A percentile compares a stretch with the other conserved stretches of the same genome.
These are phyloP conservation scores for Ramicandelaber brevisporus DNA, from an alignment of 192 early-diverging fungal species.

Conservation along the genomic window DNA sequence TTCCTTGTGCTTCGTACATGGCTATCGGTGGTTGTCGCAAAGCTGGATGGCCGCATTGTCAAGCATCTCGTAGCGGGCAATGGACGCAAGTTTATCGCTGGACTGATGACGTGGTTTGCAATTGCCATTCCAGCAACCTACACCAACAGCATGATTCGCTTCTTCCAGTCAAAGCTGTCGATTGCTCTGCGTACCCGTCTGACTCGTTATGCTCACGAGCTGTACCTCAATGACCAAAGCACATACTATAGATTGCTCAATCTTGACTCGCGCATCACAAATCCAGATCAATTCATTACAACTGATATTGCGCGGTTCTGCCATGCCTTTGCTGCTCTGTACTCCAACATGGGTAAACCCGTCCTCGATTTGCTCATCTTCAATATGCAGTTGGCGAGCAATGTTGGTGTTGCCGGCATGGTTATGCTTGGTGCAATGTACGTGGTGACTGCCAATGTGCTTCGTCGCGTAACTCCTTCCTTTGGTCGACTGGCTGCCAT, in stretches of 20 bases:
- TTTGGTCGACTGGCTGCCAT: slow-evolving; percentile 86
- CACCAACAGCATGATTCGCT: slow-evolving; percentile 84
- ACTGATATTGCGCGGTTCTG: slow-evolving; percentile 86
- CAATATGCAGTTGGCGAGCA: slow-evolving; percentile 64
- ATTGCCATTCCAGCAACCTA: slow-evolving; percentile 90
- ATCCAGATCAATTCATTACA: slow-evolving; percentile 71
- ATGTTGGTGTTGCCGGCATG: slow-evolving; percentile 62
- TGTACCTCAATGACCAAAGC: slow-evolving; percentile 66
- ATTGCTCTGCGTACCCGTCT: slow-evolving; percentile 65
- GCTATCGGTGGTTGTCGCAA: slow-evolving; percentile 73
- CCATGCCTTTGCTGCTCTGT: slow-evolving; percentile 54
- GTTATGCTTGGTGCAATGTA: slow-evolving; percentile 58
- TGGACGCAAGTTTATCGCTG: slow-evolving; percentile 44
- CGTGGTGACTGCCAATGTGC: slow-evolving; percentile 43
- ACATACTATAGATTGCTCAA: slow-evolving; percentile 85
- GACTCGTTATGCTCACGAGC: slow-evolving; percentile 68
- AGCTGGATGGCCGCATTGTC: slow-evolving; percentile 82
- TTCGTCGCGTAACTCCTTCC: slow-evolving; percentile 73
- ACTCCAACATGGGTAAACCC: slow-evolving; percentile 87
- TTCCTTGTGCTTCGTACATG: slow-evolving; percentile 82
- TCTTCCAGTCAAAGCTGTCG: slow-evolving; percentile 22
- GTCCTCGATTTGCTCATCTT: slow-evolving; percentile 83
- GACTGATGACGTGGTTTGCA: slow-evolving; percentile 69
- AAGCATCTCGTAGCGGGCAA: slow-evolving; percentile 76
- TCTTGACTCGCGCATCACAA: slow-evolving; percentile 69